Evolutionary conservation across 2,329 filamentous ascomycete species (phyloP).

Genomic region (Scopulariopsis brevicaulis): DNA sequence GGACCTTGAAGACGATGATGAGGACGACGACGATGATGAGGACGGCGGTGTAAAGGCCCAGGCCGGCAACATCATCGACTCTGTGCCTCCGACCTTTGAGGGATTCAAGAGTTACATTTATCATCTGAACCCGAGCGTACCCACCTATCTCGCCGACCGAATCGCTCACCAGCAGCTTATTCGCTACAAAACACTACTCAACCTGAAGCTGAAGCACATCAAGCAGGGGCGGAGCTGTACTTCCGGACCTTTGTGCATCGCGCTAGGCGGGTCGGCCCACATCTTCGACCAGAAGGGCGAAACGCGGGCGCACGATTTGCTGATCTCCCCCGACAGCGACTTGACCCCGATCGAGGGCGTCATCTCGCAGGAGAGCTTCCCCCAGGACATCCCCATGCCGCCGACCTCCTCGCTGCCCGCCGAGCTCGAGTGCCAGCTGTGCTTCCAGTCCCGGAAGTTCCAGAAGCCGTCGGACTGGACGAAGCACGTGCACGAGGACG

Average conservation of each 20-base stretch:
- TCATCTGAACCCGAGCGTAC: slow-evolving; percentile 61
- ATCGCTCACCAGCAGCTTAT: slow-evolving; percentile 72
- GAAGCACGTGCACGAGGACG: slow-evolving; percentile 89
- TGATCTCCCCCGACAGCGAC: slow-evolving; percentile 46
- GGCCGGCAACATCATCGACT: slow-evolving; percentile 49
- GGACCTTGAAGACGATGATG: slow-evolving; percentile 37
- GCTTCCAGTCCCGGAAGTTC: slow-evolving; percentile 76
- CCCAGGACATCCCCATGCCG: slow-evolving; percentile 69
- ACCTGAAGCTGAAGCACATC: slow-evolving; percentile 58
- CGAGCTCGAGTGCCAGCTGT: slow-evolving; percentile 81
- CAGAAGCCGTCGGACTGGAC: slow-evolving; percentile 94
- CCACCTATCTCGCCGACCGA: slow-evolving; percentile 60
- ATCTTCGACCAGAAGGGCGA: slow-evolving; percentile 50
- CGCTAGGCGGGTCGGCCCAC: slow-evolving; percentile 53
- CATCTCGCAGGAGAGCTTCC: slow-evolving; percentile 65
- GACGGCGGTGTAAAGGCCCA: slow-evolving; percentile 52
- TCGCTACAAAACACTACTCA: slow-evolving; percentile 68
- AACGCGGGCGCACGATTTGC: slow-evolving; percentile 47
- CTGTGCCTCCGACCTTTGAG: slow-evolving; percentile 59
- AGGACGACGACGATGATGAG: slow-evolving; percentile 51
- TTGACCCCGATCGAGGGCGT: slow-evolving; percentile 57
- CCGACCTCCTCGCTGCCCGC: slow-evolving; percentile 68
- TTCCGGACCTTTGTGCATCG: slow-evolving; percentile 51
- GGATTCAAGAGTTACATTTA: slow-evolving; percentile 69
- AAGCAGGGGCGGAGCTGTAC: slow-evolving; percentile 49